Evolutionary conservation across 2,329 filamentous ascomycete genomes (phyloP).

Genomic region (Pseudonectria foliicola): DNA sequence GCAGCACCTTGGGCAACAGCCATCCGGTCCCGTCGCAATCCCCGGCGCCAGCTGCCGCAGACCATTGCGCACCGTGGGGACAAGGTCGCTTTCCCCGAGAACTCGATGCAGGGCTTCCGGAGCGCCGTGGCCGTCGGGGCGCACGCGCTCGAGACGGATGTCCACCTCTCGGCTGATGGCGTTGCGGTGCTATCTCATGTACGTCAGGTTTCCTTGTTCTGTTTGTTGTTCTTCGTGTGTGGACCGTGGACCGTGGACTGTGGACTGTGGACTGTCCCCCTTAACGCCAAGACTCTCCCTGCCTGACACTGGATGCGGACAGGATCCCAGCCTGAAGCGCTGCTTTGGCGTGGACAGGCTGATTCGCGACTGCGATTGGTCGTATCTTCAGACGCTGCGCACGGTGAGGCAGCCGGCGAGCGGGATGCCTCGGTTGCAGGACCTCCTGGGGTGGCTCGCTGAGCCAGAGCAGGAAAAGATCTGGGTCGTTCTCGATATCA

Average conservation of each 20-base stretch:
- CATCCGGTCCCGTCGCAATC: conserved; percentile 19
- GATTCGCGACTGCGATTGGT: conserved; percentile 71
- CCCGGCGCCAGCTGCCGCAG: conserved; percentile 47
- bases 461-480: conserved; percentile 57
- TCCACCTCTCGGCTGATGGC: conserved; percentile 75
- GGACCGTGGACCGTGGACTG: no score
- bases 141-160: conserved; percentile 80
- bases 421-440: conserved; percentile 64
- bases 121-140: conserved; percentile 67
- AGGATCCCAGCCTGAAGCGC: conserved; percentile 71
- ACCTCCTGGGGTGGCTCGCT: conserved; percentile 66
- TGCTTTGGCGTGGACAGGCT: conserved; percentile 72
- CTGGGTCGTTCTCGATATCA: conserved; percentile 86
- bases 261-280: no score
- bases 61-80: conserved; percentile 74
- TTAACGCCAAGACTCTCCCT: no score
- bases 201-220: conserved; percentile 18
- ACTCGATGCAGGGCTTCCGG: conserved; percentile 72
- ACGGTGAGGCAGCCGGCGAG: conserved; percentile 63
- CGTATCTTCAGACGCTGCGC: conserved; percentile 59
- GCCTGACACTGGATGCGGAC: no score
- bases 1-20: conserved; percentile 29
- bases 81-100: conserved; percentile 75
- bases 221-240: not conserved
- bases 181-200: conserved; percentile 83